Conservation (phyloP, 2,329 filamentous ascomycete genomes). For the Camillea tinctor region DNA sequence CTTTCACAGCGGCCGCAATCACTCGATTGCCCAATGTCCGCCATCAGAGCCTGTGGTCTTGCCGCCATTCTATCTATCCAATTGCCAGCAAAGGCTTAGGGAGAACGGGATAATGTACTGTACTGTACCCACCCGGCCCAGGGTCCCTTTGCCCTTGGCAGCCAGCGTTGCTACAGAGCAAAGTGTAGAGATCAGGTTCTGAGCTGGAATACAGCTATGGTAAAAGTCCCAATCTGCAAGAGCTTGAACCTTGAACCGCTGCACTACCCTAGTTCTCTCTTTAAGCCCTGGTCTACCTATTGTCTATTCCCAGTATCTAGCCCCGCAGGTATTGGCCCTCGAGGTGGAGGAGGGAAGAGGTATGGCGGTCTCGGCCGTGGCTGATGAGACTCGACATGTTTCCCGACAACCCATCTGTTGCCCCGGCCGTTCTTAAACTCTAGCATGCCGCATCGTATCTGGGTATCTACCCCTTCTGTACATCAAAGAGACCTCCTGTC, state of each 20-base stretch:
- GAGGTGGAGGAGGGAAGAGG: constrained; percentile 18
- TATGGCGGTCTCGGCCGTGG: constrained; percentile 35
- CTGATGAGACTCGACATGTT: constrained; percentile 32
- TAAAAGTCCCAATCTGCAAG: constrained; percentile 23
- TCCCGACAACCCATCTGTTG: constrained; percentile 31
- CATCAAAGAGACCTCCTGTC: constrained; percentile 37
- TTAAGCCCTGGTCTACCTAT: constrained; percentile 5
- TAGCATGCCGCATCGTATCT: constrained; percentile 37
- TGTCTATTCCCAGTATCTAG: constrained; percentile 12
- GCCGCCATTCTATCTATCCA: constrained; percentile 24
- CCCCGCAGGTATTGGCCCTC: constrained; percentile 27
- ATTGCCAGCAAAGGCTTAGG: constrained; percentile 23
- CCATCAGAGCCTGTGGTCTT: constrained; percentile 23
- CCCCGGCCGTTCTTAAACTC: constrained; percentile 44
- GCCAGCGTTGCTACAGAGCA: constrained; percentile 12
- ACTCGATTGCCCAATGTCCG: constrained; percentile 23
- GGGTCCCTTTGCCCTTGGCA: constrained; percentile 1
- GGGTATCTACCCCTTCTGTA: constrained; percentile 35
- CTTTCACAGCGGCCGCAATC: constrained; percentile 19
- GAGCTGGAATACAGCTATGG: constrained; percentile 19
- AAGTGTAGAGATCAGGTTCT: constrained; percentile 14
- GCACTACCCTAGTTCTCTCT: constrained; percentile 14
- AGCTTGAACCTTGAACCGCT: constrained; percentile 23
- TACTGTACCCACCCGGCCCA: constrained; percentile 14
- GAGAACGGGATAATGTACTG: constrained; percentile 10